Evolutionary conservation across 2,329 filamentous ascomycete genomes (phyloP).

Genomic region (Penicillium sumatraense): DNA sequence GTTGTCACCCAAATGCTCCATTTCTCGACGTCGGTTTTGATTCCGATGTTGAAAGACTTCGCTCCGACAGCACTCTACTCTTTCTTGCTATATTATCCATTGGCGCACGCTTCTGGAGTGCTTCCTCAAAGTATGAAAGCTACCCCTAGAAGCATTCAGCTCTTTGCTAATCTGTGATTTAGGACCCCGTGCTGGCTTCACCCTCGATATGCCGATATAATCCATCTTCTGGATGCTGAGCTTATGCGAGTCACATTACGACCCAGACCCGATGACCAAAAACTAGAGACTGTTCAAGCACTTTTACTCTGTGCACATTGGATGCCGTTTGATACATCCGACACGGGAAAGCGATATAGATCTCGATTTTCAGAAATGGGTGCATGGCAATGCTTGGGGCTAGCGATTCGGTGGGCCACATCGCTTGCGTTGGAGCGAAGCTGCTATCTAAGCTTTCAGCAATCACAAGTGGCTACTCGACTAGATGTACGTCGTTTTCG

Average conservation of each 20-base stretch:
- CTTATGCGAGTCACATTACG: slow-evolving; percentile 8
- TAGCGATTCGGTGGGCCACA: slow-evolving; percentile 6
- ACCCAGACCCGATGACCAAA: slow-evolving; percentile 6
- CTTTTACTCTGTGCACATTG: slow-evolving; percentile 7
- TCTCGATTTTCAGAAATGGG: slow-evolving; percentile 7
- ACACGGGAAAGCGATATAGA: background rate
- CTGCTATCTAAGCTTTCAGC: slow-evolving; percentile 5
- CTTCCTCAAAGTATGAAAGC: slow-evolving; percentile 4
- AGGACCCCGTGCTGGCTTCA: slow-evolving; percentile 9
- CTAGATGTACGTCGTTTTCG: slow-evolving; percentile 1
- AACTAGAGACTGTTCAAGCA: slow-evolving; percentile 7
- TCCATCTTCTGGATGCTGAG: slow-evolving; percentile 6
- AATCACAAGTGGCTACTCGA: background rate
- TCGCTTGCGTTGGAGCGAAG: slow-evolving; percentile 2
- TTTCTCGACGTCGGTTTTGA: slow-evolving; percentile 3
- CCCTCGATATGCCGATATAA: slow-evolving; percentile 1
- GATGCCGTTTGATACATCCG: slow-evolving; percentile 7
- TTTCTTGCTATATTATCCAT: slow-evolving; percentile 4
- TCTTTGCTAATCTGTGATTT: background rate
- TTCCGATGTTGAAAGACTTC: background rate
- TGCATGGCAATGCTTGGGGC: slow-evolving; percentile 9
- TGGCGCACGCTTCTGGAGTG: slow-evolving; percentile 9
- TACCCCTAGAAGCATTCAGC: no score
- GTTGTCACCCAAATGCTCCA: slow-evolving; percentile 5
- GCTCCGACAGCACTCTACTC: slow-evolving; percentile 1